Base-by-base conservation (phyloP, 345 rosid genomes). In the Murraya koenigii region DNA sequence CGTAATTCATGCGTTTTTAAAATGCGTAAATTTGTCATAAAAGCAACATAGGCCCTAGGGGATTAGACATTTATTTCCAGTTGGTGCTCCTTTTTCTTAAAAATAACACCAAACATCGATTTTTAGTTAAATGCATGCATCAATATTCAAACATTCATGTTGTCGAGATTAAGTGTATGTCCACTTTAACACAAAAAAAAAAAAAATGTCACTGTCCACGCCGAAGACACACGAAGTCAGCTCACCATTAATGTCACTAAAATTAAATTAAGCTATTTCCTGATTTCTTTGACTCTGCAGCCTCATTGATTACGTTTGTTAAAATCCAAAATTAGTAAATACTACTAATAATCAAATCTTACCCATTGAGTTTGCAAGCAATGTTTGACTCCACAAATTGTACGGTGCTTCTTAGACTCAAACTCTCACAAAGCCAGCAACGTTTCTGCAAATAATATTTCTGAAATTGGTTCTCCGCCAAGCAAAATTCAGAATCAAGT, bases 331-430 rank as follows among this genome's bases (percentile, higher is more conserved):
- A n/a, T n/a, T 44, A 30, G 1, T 22, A 17, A 35, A 32, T 30
- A 8, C 11, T 20, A 66, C 7, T 32, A 32, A 7, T 15, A 47
- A 68, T 44, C 30, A 36, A 76, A 67, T 55, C 66, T 66, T 67
- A 79, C 74, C 78, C 78, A 6, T 74, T 79, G 74, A 79, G 78
- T 79, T 74, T 79, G 78, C 78, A 79, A 47, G 82, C 78, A 44
- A 74, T 59, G 44, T n/a, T 74, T 15, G 78, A 79, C 68, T 66
- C 77, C 66, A 56, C 81, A 26, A 79, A 79, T 39, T 79, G 74
- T 19, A 20, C 10, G 2, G 74, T 73, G 74, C 78, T 79, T 25
- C 81, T 73, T 1, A 79, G 76, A 25, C 72, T 74, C 74, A 74
- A 47, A 52, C 69, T 74, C 64, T 66, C 82, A 19, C 82, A 74